These are phyloP conservation scores for Cordyceps cateniannulata DNA, from an alignment of 2,329 filamentous ascomycete genomes.

Conservation along the genomic window DNA sequence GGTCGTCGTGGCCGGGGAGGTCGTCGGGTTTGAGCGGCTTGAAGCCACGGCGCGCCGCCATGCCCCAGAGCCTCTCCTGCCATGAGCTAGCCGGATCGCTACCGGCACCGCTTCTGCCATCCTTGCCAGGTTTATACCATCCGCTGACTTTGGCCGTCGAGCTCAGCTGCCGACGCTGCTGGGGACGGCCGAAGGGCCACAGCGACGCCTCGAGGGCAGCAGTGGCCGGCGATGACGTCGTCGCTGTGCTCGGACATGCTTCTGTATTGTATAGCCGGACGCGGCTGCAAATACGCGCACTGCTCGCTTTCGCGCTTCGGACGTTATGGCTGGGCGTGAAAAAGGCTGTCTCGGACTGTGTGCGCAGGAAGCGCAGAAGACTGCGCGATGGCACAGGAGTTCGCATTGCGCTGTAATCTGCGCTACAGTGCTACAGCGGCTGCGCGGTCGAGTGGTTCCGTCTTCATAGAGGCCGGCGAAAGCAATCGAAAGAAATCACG, in stretches of 20 bases:
- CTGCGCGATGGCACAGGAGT: constrained; percentile 44
- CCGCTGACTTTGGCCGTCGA: not conserved
- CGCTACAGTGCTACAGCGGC: constrained; percentile 1
- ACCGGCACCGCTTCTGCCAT: not conserved
- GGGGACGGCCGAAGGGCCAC: constrained; percentile 19
- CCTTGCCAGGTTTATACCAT: not conserved
- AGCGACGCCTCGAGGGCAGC: constrained; percentile 24
- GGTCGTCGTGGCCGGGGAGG: constrained; percentile 35
- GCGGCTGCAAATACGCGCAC: not conserved
- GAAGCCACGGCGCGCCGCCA: constrained; percentile 28
- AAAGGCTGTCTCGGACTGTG: constrained; percentile 55
- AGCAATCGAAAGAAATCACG: not conserved
- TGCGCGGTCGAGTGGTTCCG: not conserved
- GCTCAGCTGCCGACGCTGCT: constrained; percentile 21
- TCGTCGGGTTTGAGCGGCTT: constrained; percentile 49
- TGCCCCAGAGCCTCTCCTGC: constrained; percentile 45
- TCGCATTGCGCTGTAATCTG: constrained; percentile 25
- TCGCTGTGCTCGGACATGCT: not conserved
- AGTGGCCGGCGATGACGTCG: not conserved
- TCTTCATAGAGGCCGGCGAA: not conserved
- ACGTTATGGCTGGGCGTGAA: constrained; percentile 13
- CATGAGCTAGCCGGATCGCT: constrained; percentile 29
- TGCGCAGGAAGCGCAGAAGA: constrained; percentile 67
- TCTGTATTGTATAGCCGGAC: not conserved
- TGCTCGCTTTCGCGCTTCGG: not conserved